Percentiles rank a stretch among this genome's conserved stretches.
These are phyloP conservation scores for Epichloe gansuensis DNA, from an alignment of 2,329 filamentous ascomycete species.

Conservation along the genomic window DNA sequence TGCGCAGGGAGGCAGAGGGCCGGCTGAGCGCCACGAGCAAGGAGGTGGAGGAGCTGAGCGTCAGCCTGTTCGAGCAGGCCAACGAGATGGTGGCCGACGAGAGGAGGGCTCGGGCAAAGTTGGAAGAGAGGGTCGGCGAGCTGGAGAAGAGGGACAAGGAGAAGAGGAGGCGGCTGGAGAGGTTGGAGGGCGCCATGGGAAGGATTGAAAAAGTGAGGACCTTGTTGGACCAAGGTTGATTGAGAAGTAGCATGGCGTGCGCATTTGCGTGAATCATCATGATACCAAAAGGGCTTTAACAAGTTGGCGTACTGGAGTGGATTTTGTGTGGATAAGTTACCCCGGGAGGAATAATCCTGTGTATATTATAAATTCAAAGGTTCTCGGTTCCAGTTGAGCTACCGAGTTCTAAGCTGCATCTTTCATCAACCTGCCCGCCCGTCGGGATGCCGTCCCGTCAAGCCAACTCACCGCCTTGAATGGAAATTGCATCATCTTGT, in stretches of 20 bases:
- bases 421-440: too few relatives aligned
- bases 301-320: too few relatives aligned
- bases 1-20: slow-evolving; percentile 57
- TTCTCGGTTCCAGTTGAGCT: too few relatives aligned
- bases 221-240: slow-evolving; percentile 34
- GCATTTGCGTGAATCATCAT: too few relatives aligned
- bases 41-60: slow-evolving; percentile 70
- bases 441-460: too few relatives aligned
- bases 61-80: slow-evolving; percentile 64
- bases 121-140: slow-evolving; percentile 57
- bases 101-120: slow-evolving; percentile 52
- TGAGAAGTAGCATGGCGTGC: background rate
- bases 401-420: too few relatives aligned
- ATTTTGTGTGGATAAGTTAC: too few relatives aligned
- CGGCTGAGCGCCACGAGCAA: slow-evolving; percentile 51
- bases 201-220: slow-evolving; percentile 58
- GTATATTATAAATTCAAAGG: too few relatives aligned
- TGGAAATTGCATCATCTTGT: too few relatives aligned
- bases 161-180: slow-evolving; percentile 54
- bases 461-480: too few relatives aligned
- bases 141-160: slow-evolving; percentile 59
- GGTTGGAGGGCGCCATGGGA: slow-evolving; percentile 56
- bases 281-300: too few relatives aligned
- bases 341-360: too few relatives aligned
- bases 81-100: slow-evolving; percentile 80